A percentile compares a stretch with the other conserved stretches of the same genome.
Conservation (phyloP, 2,329 filamentous ascomycete species). For the Aureobasidium sp. region DNA sequence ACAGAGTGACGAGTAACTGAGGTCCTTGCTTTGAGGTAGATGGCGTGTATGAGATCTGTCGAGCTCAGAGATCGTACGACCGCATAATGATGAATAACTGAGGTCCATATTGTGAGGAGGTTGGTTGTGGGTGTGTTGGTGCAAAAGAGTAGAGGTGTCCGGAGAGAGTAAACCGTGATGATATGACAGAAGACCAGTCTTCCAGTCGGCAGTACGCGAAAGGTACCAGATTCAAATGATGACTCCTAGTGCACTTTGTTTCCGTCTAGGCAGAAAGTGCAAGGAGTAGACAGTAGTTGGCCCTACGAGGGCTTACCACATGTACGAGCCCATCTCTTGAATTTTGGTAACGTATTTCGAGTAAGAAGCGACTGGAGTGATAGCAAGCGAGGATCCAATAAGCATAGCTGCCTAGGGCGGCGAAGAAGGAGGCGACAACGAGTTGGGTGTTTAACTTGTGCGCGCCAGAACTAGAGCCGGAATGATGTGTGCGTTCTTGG, state of each 20-base stretch:
- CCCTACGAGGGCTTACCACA: conserved; percentile 12
- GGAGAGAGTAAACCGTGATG: conserved; percentile 13
- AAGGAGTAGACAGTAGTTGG: conserved; percentile 8
- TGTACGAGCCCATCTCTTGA: conserved; percentile 11
- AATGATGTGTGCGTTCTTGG: not conserved
- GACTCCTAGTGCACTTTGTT: conserved; percentile 5
- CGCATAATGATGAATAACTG: not conserved
- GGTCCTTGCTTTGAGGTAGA: not conserved
- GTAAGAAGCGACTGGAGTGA: conserved; percentile 13
- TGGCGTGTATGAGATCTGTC: not conserved
- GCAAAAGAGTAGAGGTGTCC: conserved; percentile 13
- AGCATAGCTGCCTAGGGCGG: conserved; percentile 7
- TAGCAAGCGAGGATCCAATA: conserved; percentile 1
- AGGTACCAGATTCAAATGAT: conserved; percentile 1
- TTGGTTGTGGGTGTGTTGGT: conserved; percentile 4
- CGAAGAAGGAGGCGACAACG: not conserved
- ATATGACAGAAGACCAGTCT: conserved; percentile 7
- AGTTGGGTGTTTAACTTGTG: not conserved
- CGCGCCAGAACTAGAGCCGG: not conserved
- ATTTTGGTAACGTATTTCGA: not conserved
- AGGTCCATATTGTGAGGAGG: not conserved
- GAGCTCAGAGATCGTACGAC: not conserved
- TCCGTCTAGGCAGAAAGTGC: conserved; percentile 8
- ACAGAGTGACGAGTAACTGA: not conserved
- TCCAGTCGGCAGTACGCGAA: conserved; percentile 12